phyloP scores from a whole-genome alignment of 2,329 filamentous ascomycete genomes.

The Conoideocrella luteorostrata region DNA sequence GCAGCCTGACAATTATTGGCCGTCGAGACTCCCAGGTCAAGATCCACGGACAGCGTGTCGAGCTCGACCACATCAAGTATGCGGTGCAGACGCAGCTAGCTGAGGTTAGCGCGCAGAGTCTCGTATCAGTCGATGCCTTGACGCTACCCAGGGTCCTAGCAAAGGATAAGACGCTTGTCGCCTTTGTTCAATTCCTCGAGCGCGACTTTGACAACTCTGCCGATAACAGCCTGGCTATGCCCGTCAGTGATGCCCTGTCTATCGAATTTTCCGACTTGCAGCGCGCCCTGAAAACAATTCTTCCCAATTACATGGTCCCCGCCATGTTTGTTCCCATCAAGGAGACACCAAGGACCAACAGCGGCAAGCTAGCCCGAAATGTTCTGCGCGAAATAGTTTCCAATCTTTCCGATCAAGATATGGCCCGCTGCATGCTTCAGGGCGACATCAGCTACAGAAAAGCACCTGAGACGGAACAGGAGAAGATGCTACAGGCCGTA shows the following conservation, averaged over 20 bases:
- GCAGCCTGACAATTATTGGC: conserved; percentile 15
- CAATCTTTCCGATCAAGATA: no score
- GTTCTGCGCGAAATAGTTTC: not conserved
- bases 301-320: not conserved
- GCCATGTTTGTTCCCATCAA: not conserved
- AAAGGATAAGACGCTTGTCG: not conserved
- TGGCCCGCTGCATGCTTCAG: no score
- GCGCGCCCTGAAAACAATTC: not conserved
- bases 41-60: conserved; percentile 46
- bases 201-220: not conserved
- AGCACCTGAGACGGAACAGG: no score
- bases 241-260: not conserved
- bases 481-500: not conserved
- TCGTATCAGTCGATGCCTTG: no score
- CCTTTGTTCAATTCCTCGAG: not conserved
- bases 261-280: not conserved
- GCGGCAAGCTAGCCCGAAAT: not conserved
- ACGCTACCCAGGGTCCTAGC: no score
- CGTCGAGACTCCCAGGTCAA: conserved; percentile 23
- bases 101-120: not conserved
- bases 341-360: not conserved
- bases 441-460: no score
- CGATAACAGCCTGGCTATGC: no score
- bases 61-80: conserved; percentile 24
- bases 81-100: not conserved